A percentile compares a stretch with the other conserved stretches of the same genome.
Conservation (phyloP, 768 basidiomycete species). For the Naematelia aurantialba region DNA sequence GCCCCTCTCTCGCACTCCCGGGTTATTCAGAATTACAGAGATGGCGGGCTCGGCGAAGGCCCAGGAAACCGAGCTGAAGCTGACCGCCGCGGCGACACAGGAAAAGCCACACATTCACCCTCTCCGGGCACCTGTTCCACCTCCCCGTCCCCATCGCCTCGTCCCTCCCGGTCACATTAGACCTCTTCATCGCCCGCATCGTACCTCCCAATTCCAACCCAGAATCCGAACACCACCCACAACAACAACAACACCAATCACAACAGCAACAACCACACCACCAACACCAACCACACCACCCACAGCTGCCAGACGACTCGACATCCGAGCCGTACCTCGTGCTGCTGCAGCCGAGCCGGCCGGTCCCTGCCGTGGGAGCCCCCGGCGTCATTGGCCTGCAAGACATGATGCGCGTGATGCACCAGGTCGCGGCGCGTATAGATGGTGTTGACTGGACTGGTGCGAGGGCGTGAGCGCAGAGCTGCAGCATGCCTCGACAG, state of each 20-base stretch:
- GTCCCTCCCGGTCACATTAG: neutral
- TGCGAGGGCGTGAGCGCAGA: conserved; percentile 8
- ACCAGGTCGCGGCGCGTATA: conserved; percentile 25
- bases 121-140: conserved; percentile 6
- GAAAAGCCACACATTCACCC: neutral
- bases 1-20: neutral
- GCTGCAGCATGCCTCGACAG: neutral
- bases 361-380: conserved; percentile 22
- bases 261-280: neutral
- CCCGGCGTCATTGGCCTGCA: conserved; percentile 18
- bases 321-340: conserved; percentile 28
- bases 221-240: neutral
- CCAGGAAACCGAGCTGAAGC: neutral
- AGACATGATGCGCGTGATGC: conserved; percentile 29
- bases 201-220: too few relatives aligned
- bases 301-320: neutral
- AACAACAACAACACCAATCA: conserved; percentile 1
- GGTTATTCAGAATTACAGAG: neutral
- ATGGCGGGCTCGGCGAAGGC: neutral
- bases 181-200: conserved; percentile 12
- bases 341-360: conserved; percentile 28
- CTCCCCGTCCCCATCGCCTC: conserved; percentile 6
- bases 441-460: conserved; percentile 35
- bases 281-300: neutral
- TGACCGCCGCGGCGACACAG: neutral